Evolutionary conservation across 192 early-diverging fungal species (phyloP).

Genomic region (Rhizophagus clarus): DNA sequence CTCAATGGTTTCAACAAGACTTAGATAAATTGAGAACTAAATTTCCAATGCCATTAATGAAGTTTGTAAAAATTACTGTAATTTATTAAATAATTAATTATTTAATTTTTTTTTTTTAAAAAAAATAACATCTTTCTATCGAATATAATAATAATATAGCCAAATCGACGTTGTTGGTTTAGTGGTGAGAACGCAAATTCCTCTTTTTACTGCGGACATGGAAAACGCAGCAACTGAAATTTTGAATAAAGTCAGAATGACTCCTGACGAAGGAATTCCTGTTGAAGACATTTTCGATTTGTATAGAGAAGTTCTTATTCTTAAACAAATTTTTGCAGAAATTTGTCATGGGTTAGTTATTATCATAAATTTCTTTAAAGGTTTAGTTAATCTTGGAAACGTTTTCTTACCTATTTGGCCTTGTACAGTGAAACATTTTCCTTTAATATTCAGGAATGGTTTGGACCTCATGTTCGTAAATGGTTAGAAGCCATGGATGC

Average conservation of each 20-base stretch:
- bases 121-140: no score
- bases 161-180: slow-evolving; percentile 45
- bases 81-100: no score
- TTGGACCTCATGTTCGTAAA: slow-evolving; percentile 65
- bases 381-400: not conserved
- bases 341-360: slow-evolving; percentile 48
- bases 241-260: slow-evolving; percentile 32
- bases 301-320: slow-evolving; percentile 51
- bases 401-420: not conserved
- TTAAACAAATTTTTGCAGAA: slow-evolving; percentile 52
- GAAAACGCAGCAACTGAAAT: slow-evolving; percentile 51
- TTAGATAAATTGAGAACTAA: slow-evolving; percentile 7
- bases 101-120: no score
- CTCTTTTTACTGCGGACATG: slow-evolving; percentile 56
- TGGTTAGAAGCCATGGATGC: slow-evolving; percentile 65
- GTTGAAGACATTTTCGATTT: slow-evolving; percentile 55
- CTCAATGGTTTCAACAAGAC: slow-evolving; percentile 6
- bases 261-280: slow-evolving; percentile 45
- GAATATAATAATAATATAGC: slow-evolving; percentile 1
- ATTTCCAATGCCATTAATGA: slow-evolving; percentile 16
- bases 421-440: slow-evolving; percentile 38
- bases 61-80: not conserved
- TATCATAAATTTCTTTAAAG: not conserved
- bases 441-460: slow-evolving; percentile 75
- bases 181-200: slow-evolving; percentile 53